Evolutionary conservation across 2,329 filamentous ascomycete species (phyloP).

Genomic region (Berkeleyomyces basicola): DNA sequence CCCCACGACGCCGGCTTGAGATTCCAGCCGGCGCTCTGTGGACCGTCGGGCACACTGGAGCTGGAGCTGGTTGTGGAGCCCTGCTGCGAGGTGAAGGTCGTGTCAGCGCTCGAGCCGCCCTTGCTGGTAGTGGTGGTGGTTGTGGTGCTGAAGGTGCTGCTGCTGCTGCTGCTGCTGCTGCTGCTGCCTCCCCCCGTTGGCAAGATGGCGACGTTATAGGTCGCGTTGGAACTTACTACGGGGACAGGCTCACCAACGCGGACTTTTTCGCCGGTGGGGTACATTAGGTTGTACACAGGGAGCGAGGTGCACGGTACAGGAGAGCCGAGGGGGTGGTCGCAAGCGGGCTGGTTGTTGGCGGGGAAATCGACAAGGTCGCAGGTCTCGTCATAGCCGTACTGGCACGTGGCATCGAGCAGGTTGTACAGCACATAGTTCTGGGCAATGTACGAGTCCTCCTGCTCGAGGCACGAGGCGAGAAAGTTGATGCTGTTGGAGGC

Average conservation of each 20-base stretch:
- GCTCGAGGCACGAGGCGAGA: constrained; percentile 29
- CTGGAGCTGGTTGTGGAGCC: not conserved
- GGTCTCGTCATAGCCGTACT: constrained; percentile 32
- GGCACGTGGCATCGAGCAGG: constrained; percentile 33
- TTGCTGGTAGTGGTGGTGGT: not conserved
- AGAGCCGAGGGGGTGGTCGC: constrained; percentile 29
- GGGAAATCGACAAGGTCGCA: constrained; percentile 31
- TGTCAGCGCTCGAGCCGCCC: not conserved
- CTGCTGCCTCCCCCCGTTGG: not conserved
- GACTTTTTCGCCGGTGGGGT: constrained; percentile 29
- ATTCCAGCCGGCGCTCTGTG: not conserved
- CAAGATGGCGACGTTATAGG: not conserved
- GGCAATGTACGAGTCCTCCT: constrained; percentile 31
- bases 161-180: not conserved
- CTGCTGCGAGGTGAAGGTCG: not conserved
- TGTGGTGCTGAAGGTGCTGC: not conserved
- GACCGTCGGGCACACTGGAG: not conserved
- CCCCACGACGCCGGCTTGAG: not conserved
- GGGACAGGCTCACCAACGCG: constrained; percentile 6
- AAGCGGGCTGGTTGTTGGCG: constrained; percentile 34
- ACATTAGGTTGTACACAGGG: constrained; percentile 35
- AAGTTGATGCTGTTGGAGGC: constrained; percentile 42
- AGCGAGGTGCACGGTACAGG: constrained; percentile 19
- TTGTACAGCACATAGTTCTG: constrained; percentile 37
- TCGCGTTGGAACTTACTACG: not conserved